Evolutionary conservation across 1,139 yeast genomes (phyloP), one percentile per base, ranked within the genome.

Genomic region (Nakaseomyces bracarensis): DNA sequence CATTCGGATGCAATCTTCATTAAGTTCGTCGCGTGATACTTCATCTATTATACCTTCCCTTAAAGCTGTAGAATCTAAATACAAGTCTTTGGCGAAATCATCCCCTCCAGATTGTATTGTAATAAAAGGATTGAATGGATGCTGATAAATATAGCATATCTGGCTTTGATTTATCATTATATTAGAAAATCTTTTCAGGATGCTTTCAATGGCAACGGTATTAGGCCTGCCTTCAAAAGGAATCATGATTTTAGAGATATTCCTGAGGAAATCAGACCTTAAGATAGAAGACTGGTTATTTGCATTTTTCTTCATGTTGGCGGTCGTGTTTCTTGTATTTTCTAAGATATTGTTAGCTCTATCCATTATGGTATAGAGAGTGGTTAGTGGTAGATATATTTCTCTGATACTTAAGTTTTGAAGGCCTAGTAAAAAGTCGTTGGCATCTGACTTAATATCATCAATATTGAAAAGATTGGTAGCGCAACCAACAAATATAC

Each of bases 11-110:
- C 42, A 48, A 9, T 46, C 53, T 0, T 87, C 84, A 44, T 77
- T 78, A 40, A 74, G 75, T 43, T 75, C 79, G 1, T 73, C 72
- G 19, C 85, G 93, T 50, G 84, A 82, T 3, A 87, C 91, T 22
- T 84, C 74, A 14, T 86, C 79, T 1, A 91, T 73, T 45, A 81
- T 77, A 3, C 99, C 98, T 52, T 86, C 93, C 25, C 97, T 72
- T 46, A 93, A 68, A 0, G 95, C 93, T 43, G 82, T 71, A 0
- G 96, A 91, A 58, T 93, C 97, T 42, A 91, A 69, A 71, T 80
- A 86, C 30, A 91, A 63, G 49, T 86, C 94, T 27, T 86, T 82
- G 0, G 96, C 95, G 13, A 91, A 95, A 42, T 85, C 79, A 4
- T 91, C 80, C 75, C 91, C 74, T 59, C 86, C 87, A 1, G 96